These are phyloP conservation scores for Ceriops decandra DNA, from an alignment of 345 rosid genomes.

Conservation along the genomic window DNA sequence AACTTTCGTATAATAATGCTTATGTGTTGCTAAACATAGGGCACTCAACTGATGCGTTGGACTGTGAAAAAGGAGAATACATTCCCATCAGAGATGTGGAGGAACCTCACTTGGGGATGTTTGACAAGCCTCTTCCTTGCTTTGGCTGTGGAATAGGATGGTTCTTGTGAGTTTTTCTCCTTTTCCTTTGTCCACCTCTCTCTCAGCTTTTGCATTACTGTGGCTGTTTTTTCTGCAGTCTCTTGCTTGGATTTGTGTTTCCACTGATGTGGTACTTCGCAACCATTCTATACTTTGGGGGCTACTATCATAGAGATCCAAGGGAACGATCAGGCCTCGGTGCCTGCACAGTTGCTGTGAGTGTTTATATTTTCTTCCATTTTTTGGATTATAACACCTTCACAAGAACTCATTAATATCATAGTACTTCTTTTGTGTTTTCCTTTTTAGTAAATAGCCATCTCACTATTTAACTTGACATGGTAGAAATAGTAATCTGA, in stretches of 20 bases:
- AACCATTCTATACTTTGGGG: constrained; percentile 67
- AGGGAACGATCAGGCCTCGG: constrained; percentile 94
- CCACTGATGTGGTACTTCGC: constrained; percentile 82
- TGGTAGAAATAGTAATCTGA: background rate
- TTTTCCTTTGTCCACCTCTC: constrained; percentile 4
- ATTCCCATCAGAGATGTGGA: constrained; percentile 43
- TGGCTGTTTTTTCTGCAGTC: constrained; percentile 34
- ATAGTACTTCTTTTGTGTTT: background rate
- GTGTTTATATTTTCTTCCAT: constrained; percentile 22
- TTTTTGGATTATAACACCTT: background rate
- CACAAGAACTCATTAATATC: background rate
- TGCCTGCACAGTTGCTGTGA: constrained; percentile 89
- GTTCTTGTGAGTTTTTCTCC: constrained; percentile 59
- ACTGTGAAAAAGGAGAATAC: constrained; percentile 48
- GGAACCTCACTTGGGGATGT: constrained; percentile 50
- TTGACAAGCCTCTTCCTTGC: constrained; percentile 90
- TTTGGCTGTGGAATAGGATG: constrained; percentile 95
- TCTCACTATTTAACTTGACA: background rate
- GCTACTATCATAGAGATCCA: constrained; percentile 86
- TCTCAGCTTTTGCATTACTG: background rate
- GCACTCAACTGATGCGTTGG: constrained; percentile 33
- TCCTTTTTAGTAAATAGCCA: background rate
- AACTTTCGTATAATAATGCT: constrained; percentile 6
- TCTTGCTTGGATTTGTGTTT: constrained; percentile 74
- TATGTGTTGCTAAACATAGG: constrained; percentile 28